phyloP scores from a whole-genome alignment of 345 rosid species.

The Toxicodendron radicans region DNA sequence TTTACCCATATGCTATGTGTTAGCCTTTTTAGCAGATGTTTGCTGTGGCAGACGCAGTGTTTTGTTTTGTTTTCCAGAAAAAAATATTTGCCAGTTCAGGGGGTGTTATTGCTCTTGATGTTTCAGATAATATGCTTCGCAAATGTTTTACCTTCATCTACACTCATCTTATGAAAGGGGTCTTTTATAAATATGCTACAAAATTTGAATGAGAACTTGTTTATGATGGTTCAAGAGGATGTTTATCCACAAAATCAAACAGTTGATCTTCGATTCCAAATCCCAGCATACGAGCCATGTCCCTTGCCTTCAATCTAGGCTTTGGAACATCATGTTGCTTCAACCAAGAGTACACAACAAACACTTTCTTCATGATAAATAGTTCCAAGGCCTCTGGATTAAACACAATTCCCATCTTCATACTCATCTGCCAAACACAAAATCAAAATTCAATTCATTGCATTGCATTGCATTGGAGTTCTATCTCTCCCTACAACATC shows the following conservation, averaged over 20 bases:
- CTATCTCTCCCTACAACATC: too few species aligned
- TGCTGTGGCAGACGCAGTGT: too few species aligned
- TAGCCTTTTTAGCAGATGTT: too few species aligned
- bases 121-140: too few species aligned
- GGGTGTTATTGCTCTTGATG: too few species aligned
- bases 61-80: too few species aligned
- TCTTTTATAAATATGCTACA: background rate
- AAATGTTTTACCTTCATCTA: background rate
- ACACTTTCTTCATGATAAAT: conserved; percentile 73
- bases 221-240: conserved; percentile 18
- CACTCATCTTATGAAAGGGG: background rate
- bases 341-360: conserved; percentile 69
- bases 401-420: conserved; percentile 83
- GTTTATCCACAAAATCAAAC: conserved; percentile 56
- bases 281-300: conserved; percentile 95
- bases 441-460: background rate
- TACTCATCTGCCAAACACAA: conserved; percentile 58
- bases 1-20: too few species aligned
- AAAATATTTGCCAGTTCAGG: too few species aligned
- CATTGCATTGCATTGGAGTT: too few species aligned
- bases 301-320: conserved; percentile 69
- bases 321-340: conserved; percentile 54
- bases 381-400: conserved; percentile 88
- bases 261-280: conserved; percentile 75
- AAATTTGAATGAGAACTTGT: background rate